These are phyloP conservation scores for Allium sativum DNA, from an alignment of 106 monocot species.

Conservation along the genomic window DNA sequence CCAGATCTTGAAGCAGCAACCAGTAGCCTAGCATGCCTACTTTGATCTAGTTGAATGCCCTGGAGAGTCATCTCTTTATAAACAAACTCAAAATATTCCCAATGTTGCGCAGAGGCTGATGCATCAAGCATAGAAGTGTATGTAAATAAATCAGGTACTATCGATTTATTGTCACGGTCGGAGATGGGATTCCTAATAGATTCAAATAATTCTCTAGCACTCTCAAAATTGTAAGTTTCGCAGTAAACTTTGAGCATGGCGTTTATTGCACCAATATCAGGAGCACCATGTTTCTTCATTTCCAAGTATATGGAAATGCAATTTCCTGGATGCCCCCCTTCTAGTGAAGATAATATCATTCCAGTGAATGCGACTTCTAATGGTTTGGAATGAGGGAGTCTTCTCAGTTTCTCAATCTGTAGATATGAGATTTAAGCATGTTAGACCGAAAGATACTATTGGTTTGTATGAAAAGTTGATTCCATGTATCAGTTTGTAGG, in stretches of 20 bases:
- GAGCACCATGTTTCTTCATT: constrained; percentile 68
- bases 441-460: background rate
- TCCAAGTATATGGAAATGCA: constrained; percentile 74
- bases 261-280: constrained; percentile 85
- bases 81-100: constrained; percentile 94
- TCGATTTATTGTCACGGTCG: constrained; percentile 3
- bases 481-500: no score
- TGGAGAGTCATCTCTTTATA: constrained; percentile 85
- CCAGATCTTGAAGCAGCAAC: constrained; percentile 82
- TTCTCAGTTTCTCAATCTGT: constrained; percentile 76
- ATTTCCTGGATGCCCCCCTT: constrained; percentile 56
- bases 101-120: constrained; percentile 71
- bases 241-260: constrained; percentile 86
- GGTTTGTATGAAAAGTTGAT: no score
- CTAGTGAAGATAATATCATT: constrained; percentile 79
- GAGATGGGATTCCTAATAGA: constrained; percentile 12
- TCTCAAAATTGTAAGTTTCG: constrained; percentile 65
- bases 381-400: constrained; percentile 63
- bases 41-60: constrained; percentile 43
- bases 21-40: constrained; percentile 37
- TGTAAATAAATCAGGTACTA: constrained; percentile 53
- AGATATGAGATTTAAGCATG: constrained; percentile 2
- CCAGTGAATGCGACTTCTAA: constrained; percentile 90
- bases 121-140: constrained; percentile 73
- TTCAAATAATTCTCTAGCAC: constrained; percentile 86